Evolutionary conservation across 2,329 filamentous ascomycete species (phyloP).

Genomic region (Trichoderma citrinoviride): DNA sequence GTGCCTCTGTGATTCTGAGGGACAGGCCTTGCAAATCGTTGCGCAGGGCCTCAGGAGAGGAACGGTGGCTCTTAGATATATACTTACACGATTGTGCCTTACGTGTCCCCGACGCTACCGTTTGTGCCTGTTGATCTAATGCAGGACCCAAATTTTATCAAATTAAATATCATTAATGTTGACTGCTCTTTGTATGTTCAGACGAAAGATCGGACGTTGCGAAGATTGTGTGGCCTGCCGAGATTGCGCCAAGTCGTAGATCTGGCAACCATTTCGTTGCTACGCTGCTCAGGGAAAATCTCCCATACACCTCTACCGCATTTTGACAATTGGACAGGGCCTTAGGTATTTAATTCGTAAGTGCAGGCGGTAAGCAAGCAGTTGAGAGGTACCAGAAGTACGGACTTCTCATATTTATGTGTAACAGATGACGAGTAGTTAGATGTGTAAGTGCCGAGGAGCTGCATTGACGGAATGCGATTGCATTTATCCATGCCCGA

Average conservation of each 20-base stretch:
- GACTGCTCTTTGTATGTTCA: no score
- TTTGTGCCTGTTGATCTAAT: background rate
- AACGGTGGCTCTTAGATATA: background rate
- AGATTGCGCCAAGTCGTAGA: background rate
- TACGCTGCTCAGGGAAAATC: background rate
- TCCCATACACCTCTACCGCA: background rate
- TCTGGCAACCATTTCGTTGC: background rate
- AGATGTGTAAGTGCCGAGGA: no score
- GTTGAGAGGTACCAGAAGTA: no score
- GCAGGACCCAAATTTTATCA: background rate
- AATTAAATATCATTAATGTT: background rate
- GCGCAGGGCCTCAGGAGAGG: background rate
- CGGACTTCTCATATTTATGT: no score
- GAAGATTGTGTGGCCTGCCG: background rate
- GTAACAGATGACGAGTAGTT: no score
- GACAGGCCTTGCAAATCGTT: background rate
- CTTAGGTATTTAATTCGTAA: background rate
- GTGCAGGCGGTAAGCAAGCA: background rate
- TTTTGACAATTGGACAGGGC: no score
- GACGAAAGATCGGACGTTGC: background rate
- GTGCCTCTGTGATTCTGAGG: background rate
- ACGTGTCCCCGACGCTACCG: background rate
- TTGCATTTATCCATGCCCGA: no score
- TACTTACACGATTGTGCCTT: no score
- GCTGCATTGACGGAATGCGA: no score